A percentile compares a stretch with the other conserved stretches of the same genome.
Conservation (phyloP, 768 basidiomycete genomes). For the Porphyrellus cyaneotinctus region DNA sequence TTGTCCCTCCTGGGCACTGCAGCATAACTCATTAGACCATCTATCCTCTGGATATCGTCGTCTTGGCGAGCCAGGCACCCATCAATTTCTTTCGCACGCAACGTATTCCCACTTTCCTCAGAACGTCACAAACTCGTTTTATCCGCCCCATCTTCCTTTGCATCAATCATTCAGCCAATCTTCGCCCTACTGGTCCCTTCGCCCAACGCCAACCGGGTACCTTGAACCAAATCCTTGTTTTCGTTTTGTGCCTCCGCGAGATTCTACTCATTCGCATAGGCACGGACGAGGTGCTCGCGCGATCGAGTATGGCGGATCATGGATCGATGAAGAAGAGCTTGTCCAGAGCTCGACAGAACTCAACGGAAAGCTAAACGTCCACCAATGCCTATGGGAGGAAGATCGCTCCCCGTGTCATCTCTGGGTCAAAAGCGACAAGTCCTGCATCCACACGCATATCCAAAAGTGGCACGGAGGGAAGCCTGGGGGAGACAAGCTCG, state of each 20-base stretch:
- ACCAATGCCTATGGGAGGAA: slow-evolving; percentile 14
- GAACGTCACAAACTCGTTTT: not conserved
- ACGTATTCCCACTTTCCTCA: not conserved
- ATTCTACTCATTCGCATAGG: not conserved
- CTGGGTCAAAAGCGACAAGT: slow-evolving; percentile 17
- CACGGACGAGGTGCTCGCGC: not conserved
- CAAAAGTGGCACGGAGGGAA: slow-evolving; percentile 17
- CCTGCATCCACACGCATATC: slow-evolving; percentile 14
- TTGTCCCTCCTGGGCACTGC: not conserved
- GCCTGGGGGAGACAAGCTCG: slow-evolving; percentile 8
- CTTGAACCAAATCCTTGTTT: too few species aligned
- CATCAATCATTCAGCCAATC: not conserved
- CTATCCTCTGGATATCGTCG: not conserved
- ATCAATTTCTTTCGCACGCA: not conserved
- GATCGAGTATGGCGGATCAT: slow-evolving; percentile 3
- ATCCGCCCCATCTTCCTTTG: too few species aligned
- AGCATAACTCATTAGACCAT: not conserved
- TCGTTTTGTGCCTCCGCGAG: not conserved
- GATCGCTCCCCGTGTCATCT: slow-evolving; percentile 8
- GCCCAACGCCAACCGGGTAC: not conserved
- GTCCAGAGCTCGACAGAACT: not conserved
- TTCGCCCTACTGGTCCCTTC: not conserved
- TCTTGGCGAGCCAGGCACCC: too few species aligned
- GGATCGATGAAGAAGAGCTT: slow-evolving; percentile 14
- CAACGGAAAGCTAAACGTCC: not conserved